These are phyloP conservation scores for Neurospora sp. DNA, from an alignment of 495 filamentous ascomycete species.

Conservation along the genomic window DNA sequence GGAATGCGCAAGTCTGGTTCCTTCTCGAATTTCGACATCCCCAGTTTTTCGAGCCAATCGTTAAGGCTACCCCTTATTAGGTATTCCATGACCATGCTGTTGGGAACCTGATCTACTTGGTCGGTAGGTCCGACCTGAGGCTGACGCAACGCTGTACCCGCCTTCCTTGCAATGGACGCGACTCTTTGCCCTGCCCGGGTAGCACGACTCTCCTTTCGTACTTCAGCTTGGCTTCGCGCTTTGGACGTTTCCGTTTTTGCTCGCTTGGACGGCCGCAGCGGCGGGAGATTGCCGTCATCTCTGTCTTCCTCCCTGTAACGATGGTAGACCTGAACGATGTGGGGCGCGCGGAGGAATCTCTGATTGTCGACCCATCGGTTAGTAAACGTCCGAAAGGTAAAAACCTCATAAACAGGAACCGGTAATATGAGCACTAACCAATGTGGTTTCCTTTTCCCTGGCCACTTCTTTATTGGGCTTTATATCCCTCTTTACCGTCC, in stretches of 20 bases:
- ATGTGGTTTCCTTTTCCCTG: background rate
- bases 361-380: background rate
- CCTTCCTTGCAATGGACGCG: background rate
- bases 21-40: background rate
- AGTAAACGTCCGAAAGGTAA: background rate
- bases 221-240: background rate
- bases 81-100: background rate
- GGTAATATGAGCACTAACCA: background rate
- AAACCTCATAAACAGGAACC: background rate
- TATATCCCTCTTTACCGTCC: background rate
- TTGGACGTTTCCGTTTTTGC: background rate
- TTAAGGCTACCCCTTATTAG: background rate
- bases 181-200: background rate
- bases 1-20: background rate
- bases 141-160: background rate
- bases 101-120: background rate
- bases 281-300: background rate
- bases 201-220: background rate
- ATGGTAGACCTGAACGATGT: background rate
- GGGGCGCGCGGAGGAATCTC: background rate
- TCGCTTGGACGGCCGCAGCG: background rate
- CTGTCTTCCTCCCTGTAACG: background rate
- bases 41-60: background rate
- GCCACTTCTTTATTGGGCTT: background rate
- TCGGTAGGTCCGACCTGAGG: background rate